phyloP scores from a whole-genome alignment of 164 flowering plant genomes.

The Santalum album region DNA sequence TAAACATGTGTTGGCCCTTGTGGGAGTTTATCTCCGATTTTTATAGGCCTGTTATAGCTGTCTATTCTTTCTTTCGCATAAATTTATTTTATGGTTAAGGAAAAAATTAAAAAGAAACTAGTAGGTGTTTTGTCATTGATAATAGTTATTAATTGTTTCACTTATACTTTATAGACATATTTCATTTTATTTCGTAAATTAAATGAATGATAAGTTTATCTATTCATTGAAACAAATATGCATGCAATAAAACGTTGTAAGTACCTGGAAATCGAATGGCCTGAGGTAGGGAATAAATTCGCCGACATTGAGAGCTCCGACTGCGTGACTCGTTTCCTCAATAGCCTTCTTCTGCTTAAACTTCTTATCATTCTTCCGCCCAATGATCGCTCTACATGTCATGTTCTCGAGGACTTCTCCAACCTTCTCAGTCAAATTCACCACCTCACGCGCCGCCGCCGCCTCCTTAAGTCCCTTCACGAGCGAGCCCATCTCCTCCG shows the following conservation, averaged over 20 bases:
- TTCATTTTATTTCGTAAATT: no score
- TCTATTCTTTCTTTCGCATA: no score
- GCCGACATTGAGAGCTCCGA: background rate
- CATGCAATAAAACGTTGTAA: background rate
- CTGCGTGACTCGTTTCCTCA: background rate
- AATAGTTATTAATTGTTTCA: no score
- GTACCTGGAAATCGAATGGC: background rate
- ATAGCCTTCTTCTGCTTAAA: background rate
- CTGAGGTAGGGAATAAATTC: background rate
- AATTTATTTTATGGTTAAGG: no score
- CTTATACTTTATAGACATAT: no score
- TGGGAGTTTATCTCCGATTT: no score
- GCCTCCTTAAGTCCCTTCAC: background rate
- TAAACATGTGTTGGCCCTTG: no score
- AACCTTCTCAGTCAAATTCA: background rate
- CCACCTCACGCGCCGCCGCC: background rate
- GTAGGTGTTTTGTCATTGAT: no score
- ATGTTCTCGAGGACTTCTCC: background rate
- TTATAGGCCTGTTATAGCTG: no score
- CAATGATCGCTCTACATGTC: background rate
- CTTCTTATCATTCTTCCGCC: background rate
- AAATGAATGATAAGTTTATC: no score
- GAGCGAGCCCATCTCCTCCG: background rate
- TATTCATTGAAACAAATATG: background rate
- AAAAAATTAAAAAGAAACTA: no score